Evolutionary conservation across 805 yeast genomes (phyloP).

Genomic region (Ogataea salicorniae): DNA sequence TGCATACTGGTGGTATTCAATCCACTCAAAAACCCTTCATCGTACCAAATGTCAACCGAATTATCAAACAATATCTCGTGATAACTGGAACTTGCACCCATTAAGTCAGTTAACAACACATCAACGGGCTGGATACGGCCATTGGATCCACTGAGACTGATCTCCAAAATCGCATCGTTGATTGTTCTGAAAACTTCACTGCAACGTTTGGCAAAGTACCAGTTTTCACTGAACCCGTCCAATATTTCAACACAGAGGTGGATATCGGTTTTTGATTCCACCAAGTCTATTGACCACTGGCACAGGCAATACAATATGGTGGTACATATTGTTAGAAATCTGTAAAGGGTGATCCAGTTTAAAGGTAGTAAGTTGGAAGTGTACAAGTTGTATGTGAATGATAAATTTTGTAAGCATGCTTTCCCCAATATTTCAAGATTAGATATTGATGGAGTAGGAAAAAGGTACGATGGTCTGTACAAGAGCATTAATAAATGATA

Average conservation of each 20-base stretch:
- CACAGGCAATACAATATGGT: constrained; percentile 43
- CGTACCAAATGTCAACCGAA: constrained; percentile 41
- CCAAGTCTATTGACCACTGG: constrained; percentile 41
- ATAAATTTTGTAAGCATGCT: constrained; percentile 39
- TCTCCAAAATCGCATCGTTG: constrained; percentile 40
- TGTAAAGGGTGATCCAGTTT: constrained; percentile 45
- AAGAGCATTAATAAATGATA: constrained; percentile 41
- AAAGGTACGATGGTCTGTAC: constrained; percentile 45
- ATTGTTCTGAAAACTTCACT: constrained; percentile 40
- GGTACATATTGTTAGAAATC: constrained; percentile 43
- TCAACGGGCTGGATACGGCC: constrained; percentile 36
- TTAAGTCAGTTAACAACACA: constrained; percentile 34
- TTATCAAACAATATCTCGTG: constrained; percentile 43
- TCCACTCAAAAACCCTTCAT: constrained; percentile 24
- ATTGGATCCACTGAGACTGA: constrained; percentile 32
- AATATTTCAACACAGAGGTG: constrained; percentile 42
- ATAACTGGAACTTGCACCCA: constrained; percentile 39
- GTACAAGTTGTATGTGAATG: constrained; percentile 42
- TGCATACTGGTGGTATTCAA: background rate
- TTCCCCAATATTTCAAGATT: constrained; percentile 39
- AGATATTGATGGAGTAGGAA: constrained; percentile 39
- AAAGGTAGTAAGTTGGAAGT: constrained; percentile 40
- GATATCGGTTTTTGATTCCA: constrained; percentile 42
- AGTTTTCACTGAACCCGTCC: constrained; percentile 40
- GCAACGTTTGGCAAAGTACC: constrained; percentile 43